Percentiles rank a stretch among this genome's conserved stretches.
These are phyloP conservation scores for Pestalotiopsis sp. DNA, from an alignment of 2,329 filamentous ascomycete species.

Conservation along the genomic window DNA sequence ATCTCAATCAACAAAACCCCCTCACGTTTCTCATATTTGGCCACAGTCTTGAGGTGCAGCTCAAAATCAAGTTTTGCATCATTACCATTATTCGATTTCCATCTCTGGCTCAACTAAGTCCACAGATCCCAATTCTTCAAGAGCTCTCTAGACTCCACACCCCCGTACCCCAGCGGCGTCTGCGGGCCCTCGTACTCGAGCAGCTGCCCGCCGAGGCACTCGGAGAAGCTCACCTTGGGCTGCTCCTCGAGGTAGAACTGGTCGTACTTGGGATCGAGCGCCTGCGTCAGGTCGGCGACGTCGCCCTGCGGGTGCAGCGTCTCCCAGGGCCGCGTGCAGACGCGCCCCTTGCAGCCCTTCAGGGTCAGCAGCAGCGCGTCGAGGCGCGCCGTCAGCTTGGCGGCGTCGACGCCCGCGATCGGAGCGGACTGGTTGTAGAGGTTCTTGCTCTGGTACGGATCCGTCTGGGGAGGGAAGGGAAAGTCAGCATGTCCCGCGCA, in stretches of 20 bases:
- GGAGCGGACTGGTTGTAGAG: slow-evolving; percentile 31
- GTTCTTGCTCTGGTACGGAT: slow-evolving; percentile 51
- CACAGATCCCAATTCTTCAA: slow-evolving; percentile 8
- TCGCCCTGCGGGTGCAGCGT: slow-evolving; percentile 55
- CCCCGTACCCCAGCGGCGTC: background rate
- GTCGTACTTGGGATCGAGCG: slow-evolving; percentile 52
- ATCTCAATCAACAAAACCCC: too few species aligned
- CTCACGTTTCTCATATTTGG: background rate
- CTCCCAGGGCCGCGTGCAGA: slow-evolving; percentile 61
- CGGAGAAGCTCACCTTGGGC: slow-evolving; percentile 51
- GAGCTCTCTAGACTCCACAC: background rate
- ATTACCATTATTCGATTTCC: background rate
- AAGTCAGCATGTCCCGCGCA: background rate
- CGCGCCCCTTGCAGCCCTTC: slow-evolving; percentile 59
- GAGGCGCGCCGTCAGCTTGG: slow-evolving; percentile 50
- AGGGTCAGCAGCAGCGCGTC: slow-evolving; percentile 57
- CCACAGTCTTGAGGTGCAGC: background rate
- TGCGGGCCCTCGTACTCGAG: slow-evolving; percentile 51
- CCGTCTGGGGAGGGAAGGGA: slow-evolving; percentile 22
- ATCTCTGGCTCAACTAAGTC: background rate
- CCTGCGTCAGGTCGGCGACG: slow-evolving; percentile 54
- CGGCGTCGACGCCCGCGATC: slow-evolving; percentile 33
- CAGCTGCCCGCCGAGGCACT: slow-evolving; percentile 60
- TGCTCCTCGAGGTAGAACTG: slow-evolving; percentile 50
- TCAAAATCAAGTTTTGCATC: background rate